Conservation (phyloP, 2,329 filamentous ascomycete species). For the Paramyrothecium sp. region DNA sequence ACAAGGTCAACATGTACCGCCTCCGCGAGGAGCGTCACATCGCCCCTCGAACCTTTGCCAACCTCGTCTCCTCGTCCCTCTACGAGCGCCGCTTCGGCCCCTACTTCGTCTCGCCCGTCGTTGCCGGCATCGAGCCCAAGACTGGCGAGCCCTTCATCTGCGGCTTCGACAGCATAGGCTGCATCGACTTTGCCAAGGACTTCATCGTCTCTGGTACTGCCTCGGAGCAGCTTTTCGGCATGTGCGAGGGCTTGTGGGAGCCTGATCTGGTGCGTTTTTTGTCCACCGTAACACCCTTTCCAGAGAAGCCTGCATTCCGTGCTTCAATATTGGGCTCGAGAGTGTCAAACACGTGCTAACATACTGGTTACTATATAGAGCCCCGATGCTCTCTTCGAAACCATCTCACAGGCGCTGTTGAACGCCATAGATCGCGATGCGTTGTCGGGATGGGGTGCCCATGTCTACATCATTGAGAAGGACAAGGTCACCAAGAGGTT, state of each 20-base stretch:
- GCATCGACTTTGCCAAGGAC: constrained; percentile 99
- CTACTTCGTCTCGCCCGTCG: constrained; percentile 92
- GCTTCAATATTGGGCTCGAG: background rate
- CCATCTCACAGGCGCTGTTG: constrained; percentile 90
- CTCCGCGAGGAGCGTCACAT: constrained; percentile 97
- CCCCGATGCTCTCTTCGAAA: constrained; percentile 96
- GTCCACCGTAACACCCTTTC: background rate
- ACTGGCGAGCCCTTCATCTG: constrained; percentile 96
- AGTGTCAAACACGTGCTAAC: constrained; percentile 12
- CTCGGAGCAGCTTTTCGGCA: constrained; percentile 96
- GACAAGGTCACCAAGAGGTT: constrained; percentile 99
- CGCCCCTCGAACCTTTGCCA: constrained; percentile 90
- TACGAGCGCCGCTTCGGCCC: constrained; percentile 97
- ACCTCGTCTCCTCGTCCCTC: constrained; percentile 85
- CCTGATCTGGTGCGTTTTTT: constrained; percentile 76
- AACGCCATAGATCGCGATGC: constrained; percentile 97
- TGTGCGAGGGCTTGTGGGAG: constrained; percentile 97
- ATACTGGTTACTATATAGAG: constrained; percentile 37
- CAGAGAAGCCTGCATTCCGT: too few relatives aligned
- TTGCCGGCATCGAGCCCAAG: constrained; percentile 93
- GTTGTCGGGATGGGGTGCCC: constrained; percentile 94
- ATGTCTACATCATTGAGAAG: constrained; percentile 99
- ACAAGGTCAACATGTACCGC: constrained; percentile 99
- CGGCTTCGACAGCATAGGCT: constrained; percentile 98
- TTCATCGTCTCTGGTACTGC: constrained; percentile 98